Percentiles rank a stretch among this genome's conserved stretches.
phyloP scores from a whole-genome alignment of 106 monocot genomes.

The Amphibolis antarctica region DNA sequence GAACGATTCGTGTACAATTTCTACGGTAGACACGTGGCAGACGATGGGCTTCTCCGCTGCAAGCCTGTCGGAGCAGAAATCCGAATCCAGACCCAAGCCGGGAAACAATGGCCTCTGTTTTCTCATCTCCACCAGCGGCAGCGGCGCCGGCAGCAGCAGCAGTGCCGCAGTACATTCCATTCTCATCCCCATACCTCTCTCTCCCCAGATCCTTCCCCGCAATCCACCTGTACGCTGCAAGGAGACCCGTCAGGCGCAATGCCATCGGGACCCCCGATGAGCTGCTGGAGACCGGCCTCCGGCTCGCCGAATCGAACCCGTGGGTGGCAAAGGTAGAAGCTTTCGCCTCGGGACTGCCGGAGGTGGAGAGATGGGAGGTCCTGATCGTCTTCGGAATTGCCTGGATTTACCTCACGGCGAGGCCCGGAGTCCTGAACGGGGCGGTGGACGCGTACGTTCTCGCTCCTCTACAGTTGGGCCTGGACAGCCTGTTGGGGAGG shows the following conservation, averaged over 20 bases:
- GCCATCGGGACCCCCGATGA: constrained; percentile 20
- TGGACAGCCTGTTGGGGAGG: constrained; percentile 61
- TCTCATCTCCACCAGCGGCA: constrained; percentile 15
- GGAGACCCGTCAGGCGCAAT: constrained; percentile 17
- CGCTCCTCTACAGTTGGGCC: constrained; percentile 62
- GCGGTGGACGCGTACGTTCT: constrained; percentile 81
- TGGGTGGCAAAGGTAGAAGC: constrained; percentile 27
- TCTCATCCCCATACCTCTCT: constrained; percentile 5
- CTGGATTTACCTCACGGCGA: constrained; percentile 75
- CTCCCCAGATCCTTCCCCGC: constrained; percentile 1
- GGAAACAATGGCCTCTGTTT: constrained; percentile 32
- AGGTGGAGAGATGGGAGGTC: constrained; percentile 45
- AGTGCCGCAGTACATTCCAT: constrained; percentile 9
- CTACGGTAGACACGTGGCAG: neutral
- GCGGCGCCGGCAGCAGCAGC: constrained; percentile 1
- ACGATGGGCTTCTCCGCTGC: neutral
- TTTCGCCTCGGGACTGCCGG: constrained; percentile 20
- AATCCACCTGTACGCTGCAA: neutral
- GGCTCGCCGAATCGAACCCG: constrained; percentile 26
- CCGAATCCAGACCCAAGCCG: neutral
- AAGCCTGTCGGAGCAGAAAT: too few species aligned
- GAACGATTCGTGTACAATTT: too few species aligned
- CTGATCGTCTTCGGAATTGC: constrained; percentile 24
- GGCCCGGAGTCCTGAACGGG: constrained; percentile 79
- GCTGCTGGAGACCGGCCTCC: constrained; percentile 13